A percentile compares a stretch with the other conserved stretches of the same genome.
Conservation (phyloP, 2,329 filamentous ascomycete species). For the Plenodomus tracheiphilus region DNA sequence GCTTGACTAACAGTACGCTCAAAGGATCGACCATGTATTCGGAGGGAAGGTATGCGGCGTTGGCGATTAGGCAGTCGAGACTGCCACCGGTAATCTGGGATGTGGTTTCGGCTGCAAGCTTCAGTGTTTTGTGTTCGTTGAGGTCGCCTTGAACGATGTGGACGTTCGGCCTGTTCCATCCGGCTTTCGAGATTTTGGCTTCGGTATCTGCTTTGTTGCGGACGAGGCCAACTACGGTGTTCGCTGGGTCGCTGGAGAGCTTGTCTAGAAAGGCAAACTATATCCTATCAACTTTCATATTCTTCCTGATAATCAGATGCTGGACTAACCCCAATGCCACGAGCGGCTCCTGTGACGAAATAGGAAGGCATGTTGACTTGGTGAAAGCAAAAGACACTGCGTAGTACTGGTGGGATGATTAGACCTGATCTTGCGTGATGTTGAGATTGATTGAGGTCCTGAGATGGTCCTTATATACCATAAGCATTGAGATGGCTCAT, state of each 20-base stretch:
- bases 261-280: constrained; percentile 37
- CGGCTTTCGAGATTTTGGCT: constrained; percentile 6
- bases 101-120: constrained; percentile 35
- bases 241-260: constrained; percentile 30
- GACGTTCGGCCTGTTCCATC: constrained; percentile 32
- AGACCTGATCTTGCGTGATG: too few species aligned
- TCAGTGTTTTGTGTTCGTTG: constrained; percentile 38
- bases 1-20: constrained; percentile 8
- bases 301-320: background rate
- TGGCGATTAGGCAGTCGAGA: constrained; percentile 50
- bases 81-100: constrained; percentile 40
- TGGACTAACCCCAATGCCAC: constrained; percentile 34
- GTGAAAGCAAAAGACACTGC: background rate
- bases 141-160: constrained; percentile 46
- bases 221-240: constrained; percentile 42
- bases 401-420: background rate
- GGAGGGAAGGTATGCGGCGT: constrained; percentile 36
- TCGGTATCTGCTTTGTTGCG: constrained; percentile 21
- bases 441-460: too few species aligned
- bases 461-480: too few species aligned
- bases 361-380: constrained; percentile 32
- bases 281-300: background rate
- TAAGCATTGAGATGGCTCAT: too few species aligned
- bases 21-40: constrained; percentile 11
- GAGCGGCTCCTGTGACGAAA: constrained; percentile 37